Percentiles rank a stretch among this genome's conserved stretches.
Conservation (phyloP, 257 asterid species). For the Nicotiana sylvestris region DNA sequence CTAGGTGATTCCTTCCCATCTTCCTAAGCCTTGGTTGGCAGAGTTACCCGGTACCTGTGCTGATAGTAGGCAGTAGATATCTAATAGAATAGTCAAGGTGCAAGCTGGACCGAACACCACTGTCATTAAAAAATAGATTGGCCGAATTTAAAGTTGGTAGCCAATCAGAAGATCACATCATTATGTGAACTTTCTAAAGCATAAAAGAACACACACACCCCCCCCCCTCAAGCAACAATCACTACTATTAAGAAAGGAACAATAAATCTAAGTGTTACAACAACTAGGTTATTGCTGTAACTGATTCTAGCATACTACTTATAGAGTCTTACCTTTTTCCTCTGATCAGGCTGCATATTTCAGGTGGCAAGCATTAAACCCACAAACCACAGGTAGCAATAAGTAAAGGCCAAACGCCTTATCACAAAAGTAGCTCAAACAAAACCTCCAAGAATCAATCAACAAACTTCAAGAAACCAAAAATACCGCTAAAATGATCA, state of each 20-base stretch:
- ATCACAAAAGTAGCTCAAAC: constrained; percentile 26
- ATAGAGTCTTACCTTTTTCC: constrained; percentile 52
- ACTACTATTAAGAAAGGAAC: background rate
- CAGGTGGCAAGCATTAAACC: constrained; percentile 47
- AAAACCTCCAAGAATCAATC: constrained; percentile 22
- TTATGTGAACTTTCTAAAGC: background rate
- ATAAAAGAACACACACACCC: background rate
- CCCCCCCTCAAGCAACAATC: background rate
- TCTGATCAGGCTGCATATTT: constrained; percentile 78
- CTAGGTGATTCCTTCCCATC: no score
- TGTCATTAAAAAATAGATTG: no score
- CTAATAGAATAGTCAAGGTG: no score
- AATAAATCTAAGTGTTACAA: background rate
- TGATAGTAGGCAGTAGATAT: no score
- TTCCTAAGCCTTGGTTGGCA: no score
- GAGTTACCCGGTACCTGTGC: no score
- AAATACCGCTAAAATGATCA: background rate
- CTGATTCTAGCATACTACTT: constrained; percentile 3
- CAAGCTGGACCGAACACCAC: no score
- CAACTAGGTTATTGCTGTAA: background rate
- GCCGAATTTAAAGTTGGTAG: background rate
- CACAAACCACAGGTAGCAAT: constrained; percentile 16
- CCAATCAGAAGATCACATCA: background rate
- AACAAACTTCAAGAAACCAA: constrained; percentile 14
- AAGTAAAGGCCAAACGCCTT: constrained; percentile 20